Conservation (phyloP, 106 monocot species). For the Iris macrosiphon region DNA sequence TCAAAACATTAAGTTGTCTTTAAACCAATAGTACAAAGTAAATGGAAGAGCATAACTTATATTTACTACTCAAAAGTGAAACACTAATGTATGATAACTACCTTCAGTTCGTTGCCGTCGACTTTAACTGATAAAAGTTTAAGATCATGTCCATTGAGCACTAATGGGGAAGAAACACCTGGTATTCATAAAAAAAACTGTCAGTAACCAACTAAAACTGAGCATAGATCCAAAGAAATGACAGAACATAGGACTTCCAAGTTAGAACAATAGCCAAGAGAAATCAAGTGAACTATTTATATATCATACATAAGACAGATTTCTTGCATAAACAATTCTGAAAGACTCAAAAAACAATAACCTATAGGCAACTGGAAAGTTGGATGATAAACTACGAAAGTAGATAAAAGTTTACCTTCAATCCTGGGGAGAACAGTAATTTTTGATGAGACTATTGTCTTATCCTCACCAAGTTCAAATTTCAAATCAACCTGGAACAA, state of each 20-base stretch:
- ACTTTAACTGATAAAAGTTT: slow-evolving; percentile 90
- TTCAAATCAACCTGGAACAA: slow-evolving; percentile 64
- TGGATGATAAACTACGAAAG: neutral
- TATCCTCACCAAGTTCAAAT: slow-evolving; percentile 79
- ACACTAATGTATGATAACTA: too few relatives aligned
- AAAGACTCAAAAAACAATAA: neutral
- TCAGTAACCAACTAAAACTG: too few relatives aligned
- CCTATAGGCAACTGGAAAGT: neutral
- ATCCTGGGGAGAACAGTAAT: slow-evolving; percentile 69
- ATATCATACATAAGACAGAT: neutral
- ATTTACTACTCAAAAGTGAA: too few relatives aligned
- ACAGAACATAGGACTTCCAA: neutral
- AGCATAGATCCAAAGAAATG: neutral
- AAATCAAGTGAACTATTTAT: neutral
- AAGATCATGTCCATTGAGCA: slow-evolving; percentile 83
- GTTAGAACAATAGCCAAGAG: neutral
- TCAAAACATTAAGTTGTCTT: too few relatives aligned
- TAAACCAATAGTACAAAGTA: too few relatives aligned
- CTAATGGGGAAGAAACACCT: slow-evolving; percentile 61
- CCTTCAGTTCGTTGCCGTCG: slow-evolving; percentile 82
- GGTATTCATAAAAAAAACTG: slow-evolving; percentile 8
- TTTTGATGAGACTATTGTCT: slow-evolving; percentile 73
- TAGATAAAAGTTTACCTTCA: slow-evolving; percentile 43
- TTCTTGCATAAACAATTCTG: neutral
- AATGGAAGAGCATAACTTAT: too few relatives aligned